These are phyloP conservation scores for Bruguiera parviflora DNA, from an alignment of 345 rosid species.

Conservation along the genomic window DNA sequence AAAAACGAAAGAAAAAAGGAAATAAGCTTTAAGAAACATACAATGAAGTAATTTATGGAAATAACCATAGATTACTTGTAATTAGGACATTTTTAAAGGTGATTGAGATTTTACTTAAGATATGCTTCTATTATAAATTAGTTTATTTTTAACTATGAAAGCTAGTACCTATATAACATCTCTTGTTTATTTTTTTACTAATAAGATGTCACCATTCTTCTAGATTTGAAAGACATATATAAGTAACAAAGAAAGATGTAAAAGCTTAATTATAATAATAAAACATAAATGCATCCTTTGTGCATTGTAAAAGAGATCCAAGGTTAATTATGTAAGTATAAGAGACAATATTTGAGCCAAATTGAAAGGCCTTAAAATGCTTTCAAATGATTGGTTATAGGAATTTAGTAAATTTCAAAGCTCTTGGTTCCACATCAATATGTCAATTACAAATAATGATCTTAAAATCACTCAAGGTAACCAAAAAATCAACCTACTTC, in stretches of 20 bases:
- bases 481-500: too few relatives aligned
- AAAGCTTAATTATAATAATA: slow-evolving; percentile 72
- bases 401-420: slow-evolving; percentile 64
- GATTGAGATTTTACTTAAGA: slow-evolving; percentile 19
- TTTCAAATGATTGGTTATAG: slow-evolving; percentile 71
- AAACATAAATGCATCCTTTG: slow-evolving; percentile 67
- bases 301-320: slow-evolving; percentile 92
- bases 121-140: not conserved
- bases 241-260: slow-evolving; percentile 89
- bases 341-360: slow-evolving; percentile 58
- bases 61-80: slow-evolving; percentile 41
- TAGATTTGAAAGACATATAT: slow-evolving; percentile 86
- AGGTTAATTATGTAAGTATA: slow-evolving; percentile 76
- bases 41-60: slow-evolving; percentile 38
- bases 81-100: slow-evolving; percentile 79
- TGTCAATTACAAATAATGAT: slow-evolving; percentile 98
- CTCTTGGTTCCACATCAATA: slow-evolving; percentile 77
- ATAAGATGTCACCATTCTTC: slow-evolving; percentile 13
- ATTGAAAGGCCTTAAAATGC: slow-evolving; percentile 78
- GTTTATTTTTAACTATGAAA: not conserved
- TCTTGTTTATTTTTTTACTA: not conserved
- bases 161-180: not conserved
- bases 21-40: too few relatives aligned
- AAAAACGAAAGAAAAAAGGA: too few relatives aligned
- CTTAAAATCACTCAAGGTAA: slow-evolving; percentile 97